Base-by-base conservation (phyloP, 2,329 filamentous ascomycete species). In the Massarina eburnea region DNA sequence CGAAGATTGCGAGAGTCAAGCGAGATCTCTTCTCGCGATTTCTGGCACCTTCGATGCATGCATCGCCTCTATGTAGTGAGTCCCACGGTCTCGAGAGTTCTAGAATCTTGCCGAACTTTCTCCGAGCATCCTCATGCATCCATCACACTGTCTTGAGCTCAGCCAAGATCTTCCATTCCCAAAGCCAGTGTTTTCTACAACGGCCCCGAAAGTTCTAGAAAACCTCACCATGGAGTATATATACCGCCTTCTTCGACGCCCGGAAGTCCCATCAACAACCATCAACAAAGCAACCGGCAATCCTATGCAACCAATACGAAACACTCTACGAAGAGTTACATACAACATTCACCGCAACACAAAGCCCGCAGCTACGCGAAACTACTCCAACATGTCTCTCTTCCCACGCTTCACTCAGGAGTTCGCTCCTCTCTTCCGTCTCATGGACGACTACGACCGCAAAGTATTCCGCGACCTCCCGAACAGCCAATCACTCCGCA, bases 361-460 rank as follows among this genome's bases (percentile, higher is more conserved):
- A 27, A 70, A 68, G 43, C 55, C 63, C 21, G 41, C 49, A 9
- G n/a, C 26, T 22, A 41, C 49, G 39, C 64, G 59, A 34, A 48
- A 21, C 34, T 54, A 63, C 41, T 39, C 63, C 42, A 51, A 40
- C 14, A 54, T 73, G 70, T 71, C 70, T 58, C 67, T 73, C 57
- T 72, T 71, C 62, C 70, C 67, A 58, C 65, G 66, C 59, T 71
- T 70, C 58, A 64, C 61, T n/a, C 59, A 62, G 48, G 70, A 73
- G 46, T 66, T 72, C 52, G 66, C 68, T 51, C 70, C 71, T 48
- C 70, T 75, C 59, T 76, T 76, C 70, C 71, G 72, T 41, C 69
- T 77, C 36, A 66, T 74, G 52, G 74, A 76, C 59, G 75, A 76
- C 59, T 76, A 74, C 51, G 72, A 76, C 50, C 66, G 67, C 22